A percentile compares a stretch with the other conserved stretches of the same genome.
These are phyloP conservation scores for Pleurotus salmoneostramineus DNA, from an alignment of 768 basidiomycete genomes.

Conservation along the genomic window DNA sequence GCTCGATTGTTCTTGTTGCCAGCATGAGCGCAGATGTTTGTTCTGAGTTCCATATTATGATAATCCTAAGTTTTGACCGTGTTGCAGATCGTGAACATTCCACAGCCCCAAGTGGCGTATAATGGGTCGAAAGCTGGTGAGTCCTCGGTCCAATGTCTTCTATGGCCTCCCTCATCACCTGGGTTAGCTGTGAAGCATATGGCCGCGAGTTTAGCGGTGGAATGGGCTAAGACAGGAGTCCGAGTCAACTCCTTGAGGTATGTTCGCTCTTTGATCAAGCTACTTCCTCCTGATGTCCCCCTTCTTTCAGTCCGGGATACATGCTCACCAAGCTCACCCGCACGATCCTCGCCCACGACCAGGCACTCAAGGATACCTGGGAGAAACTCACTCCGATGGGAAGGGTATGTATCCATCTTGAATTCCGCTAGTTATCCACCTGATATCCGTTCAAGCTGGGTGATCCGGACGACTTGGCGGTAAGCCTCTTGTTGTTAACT, in stretches of 20 bases:
- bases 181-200: slow-evolving; percentile 83
- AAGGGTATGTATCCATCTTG: slow-evolving; percentile 43
- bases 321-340: slow-evolving; percentile 90
- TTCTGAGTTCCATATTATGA: slow-evolving; percentile 4
- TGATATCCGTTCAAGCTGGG: slow-evolving; percentile 56
- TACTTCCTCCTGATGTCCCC: not conserved
- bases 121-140: slow-evolving; percentile 92
- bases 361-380: slow-evolving; percentile 83
- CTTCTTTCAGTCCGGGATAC: slow-evolving; percentile 73
- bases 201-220: slow-evolving; percentile 88
- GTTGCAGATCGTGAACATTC: slow-evolving; percentile 78
- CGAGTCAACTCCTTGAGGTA: slow-evolving; percentile 82
- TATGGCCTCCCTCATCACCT: not conserved
- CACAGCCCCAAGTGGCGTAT: slow-evolving; percentile 93
- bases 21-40: slow-evolving; percentile 89
- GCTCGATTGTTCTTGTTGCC: slow-evolving; percentile 81
- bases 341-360: slow-evolving; percentile 72
- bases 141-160: slow-evolving; percentile 7
- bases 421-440: slow-evolving; percentile 11
- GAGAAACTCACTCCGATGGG: slow-evolving; percentile 84
- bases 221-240: slow-evolving; percentile 90
- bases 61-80: slow-evolving; percentile 3
- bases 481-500: slow-evolving; percentile 23
- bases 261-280: not conserved
- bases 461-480: slow-evolving; percentile 88